Base-by-base conservation (phyloP, 805 yeast species). In the Yarrowia bubula region DNA sequence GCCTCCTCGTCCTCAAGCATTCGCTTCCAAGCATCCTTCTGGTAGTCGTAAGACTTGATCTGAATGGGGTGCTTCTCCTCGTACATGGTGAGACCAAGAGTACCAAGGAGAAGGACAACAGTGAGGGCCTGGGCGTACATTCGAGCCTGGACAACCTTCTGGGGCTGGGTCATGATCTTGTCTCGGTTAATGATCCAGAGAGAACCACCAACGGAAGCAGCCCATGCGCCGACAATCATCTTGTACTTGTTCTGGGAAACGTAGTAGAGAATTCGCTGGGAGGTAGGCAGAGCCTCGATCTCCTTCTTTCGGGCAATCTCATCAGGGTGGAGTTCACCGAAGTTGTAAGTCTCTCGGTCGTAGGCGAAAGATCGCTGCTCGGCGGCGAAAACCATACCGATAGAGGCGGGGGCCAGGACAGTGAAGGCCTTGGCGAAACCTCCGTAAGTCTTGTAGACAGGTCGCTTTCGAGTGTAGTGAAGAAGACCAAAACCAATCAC, bases 91-190 rank as follows among this genome's bases (percentile, higher is more conserved):
- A 71, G 57, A 55, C 66, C 65, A 66, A 90, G 82, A 0, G 95
- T 84, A 22, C 86, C 91, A 64, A 90, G 75, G 69, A 90, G 77
- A 67, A 90, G 77, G 10, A 83, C 82, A 64, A 90, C 92, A 1
- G 96, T 88, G 64, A 89, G 76, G 69, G 88, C 89, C 76, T 90
- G 96, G 10, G 96, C 96, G 73, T 90, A 90, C 89, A 90, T 90
- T 83, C 96, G 86, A 37, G 96, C 96, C 74, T 88, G 92, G 38
- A 88, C 95, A 57, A 89, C 84, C 75, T 89, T 90, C 77, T 90
- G 96, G 5, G 95, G 77, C 68, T 80, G 82, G 64, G 90, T 83
- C 87, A 90, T 83, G 73, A 86, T 78, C 68, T 85, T 86, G 74
- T 90, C 96, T 70, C 82, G 83, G 77, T 89, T 86, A 62, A 89